phyloP scores from a whole-genome alignment of 208 protist genomes.

The Borovskyia barvae region DNA sequence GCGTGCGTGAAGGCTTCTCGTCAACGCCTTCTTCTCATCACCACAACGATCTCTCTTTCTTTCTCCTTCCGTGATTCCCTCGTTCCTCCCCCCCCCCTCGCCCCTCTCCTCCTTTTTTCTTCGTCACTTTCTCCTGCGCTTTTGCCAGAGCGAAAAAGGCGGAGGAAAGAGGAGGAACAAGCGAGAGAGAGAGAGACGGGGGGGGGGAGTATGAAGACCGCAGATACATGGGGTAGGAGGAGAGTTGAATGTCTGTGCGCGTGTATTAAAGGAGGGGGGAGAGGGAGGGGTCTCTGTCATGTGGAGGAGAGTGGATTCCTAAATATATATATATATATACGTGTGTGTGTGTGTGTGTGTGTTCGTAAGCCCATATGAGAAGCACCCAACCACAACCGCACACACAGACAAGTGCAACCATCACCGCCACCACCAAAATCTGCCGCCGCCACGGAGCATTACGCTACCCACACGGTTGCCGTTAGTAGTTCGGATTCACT shows the following conservation, averaged over 20 bases:
- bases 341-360: background rate
- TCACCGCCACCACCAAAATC: background rate
- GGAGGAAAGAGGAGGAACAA: background rate
- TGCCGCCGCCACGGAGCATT: too few species aligned
- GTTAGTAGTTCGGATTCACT: conserved; percentile 91
- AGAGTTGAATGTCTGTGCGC: too few species aligned
- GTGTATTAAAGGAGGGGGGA: background rate
- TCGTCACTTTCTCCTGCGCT: too few species aligned
- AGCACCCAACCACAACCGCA: background rate
- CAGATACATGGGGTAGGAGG: too few species aligned
- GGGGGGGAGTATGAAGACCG: too few species aligned
- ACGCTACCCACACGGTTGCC: too few species aligned
- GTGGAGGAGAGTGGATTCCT: background rate
- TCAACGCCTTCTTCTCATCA: background rate
- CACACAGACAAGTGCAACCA: background rate
- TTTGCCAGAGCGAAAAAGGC: background rate
- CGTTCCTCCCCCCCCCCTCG: too few species aligned
- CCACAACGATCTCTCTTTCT: conserved; percentile 2
- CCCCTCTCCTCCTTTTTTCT: too few species aligned
- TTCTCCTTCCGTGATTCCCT: too few species aligned
- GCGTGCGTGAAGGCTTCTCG: too few species aligned
- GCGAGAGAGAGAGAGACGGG: too few species aligned
- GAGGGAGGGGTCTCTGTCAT: too few species aligned
- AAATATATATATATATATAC: background rate
- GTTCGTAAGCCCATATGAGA: background rate